Percentiles rank a stretch among this genome's conserved stretches.
Evolutionary conservation across 371 early-diverging fungal species (phyloP).

Genomic region (Mucor plumbeus): DNA sequence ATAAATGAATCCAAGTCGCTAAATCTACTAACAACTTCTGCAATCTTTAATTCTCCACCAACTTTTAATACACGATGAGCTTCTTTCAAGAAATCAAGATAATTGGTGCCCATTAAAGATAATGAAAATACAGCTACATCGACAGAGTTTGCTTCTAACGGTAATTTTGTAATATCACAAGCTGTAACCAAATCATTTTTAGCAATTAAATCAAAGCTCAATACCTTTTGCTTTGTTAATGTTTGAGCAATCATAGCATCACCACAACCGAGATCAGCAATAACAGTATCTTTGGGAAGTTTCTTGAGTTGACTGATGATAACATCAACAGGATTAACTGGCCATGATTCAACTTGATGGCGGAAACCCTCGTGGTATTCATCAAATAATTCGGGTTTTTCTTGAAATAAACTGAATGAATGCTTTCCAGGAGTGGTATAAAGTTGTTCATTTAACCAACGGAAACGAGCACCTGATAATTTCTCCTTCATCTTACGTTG

Average conservation of each 20-base stretch:
- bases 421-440: slow-evolving; percentile 86
- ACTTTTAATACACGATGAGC: slow-evolving; percentile 88
- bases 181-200: slow-evolving; percentile 86
- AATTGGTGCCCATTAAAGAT: slow-evolving; percentile 98
- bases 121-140: slow-evolving; percentile 96
- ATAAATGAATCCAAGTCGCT: slow-evolving; percentile 83
- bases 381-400: slow-evolving; percentile 88
- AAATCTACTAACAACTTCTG: slow-evolving; percentile 93
- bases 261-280: slow-evolving; percentile 99
- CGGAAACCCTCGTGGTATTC: slow-evolving; percentile 98
- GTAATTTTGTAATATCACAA: slow-evolving; percentile 92
- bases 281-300: slow-evolving; percentile 55
- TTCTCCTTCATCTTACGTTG: slow-evolving; percentile 87
- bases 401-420: slow-evolving; percentile 78
- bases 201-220: slow-evolving; percentile 95
- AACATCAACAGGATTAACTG: slow-evolving; percentile 93
- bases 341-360: slow-evolving; percentile 95
- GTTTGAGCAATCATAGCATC: slow-evolving; percentile 90
- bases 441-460: slow-evolving; percentile 94
- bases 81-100: slow-evolving; percentile 89
- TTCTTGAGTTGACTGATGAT: slow-evolving; percentile 75
- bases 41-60: slow-evolving; percentile 88
- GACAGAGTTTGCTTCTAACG: slow-evolving; percentile 71
- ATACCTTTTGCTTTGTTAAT: slow-evolving; percentile 72
- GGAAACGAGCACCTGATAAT: slow-evolving; percentile 87